Conservation (phyloP, 495 filamentous ascomycete species). For the Penicillium subrubescens region DNA sequence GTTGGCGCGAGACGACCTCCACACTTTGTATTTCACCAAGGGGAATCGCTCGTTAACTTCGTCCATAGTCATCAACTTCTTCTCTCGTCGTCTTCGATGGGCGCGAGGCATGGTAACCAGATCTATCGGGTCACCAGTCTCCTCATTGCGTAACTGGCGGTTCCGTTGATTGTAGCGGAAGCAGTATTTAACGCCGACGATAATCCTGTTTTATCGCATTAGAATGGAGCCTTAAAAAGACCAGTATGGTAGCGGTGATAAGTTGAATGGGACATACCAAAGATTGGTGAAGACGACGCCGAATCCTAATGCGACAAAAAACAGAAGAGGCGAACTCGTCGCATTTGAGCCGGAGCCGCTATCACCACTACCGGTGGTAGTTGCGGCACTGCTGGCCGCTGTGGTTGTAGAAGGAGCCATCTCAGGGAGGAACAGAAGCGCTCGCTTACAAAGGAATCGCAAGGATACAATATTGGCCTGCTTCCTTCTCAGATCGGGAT, state of each 20-base stretch:
- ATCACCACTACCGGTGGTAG: constrained; percentile 21
- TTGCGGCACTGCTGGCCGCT: constrained; percentile 23
- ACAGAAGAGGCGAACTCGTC: constrained; percentile 88
- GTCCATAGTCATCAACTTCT: constrained; percentile 98
- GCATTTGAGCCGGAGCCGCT: constrained; percentile 16
- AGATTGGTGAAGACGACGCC: constrained; percentile 98
- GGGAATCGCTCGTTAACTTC: constrained; percentile 98
- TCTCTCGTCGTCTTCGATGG: constrained; percentile 85
- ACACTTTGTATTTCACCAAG: constrained; percentile 91
- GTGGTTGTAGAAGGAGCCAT: constrained; percentile 30
- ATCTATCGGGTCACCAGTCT: constrained; percentile 85
- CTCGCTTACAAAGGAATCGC: neutral
- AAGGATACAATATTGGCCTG: constrained; percentile 8
- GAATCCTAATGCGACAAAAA: constrained; percentile 96
- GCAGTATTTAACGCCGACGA: constrained; percentile 98
- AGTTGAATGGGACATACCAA: constrained; percentile 62
- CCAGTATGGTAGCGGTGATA: neutral
- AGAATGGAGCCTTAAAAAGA: neutral
- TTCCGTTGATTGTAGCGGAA: constrained; percentile 97
- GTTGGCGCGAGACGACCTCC: constrained; percentile 80
- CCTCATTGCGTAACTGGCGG: constrained; percentile 73
- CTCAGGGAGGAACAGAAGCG: neutral
- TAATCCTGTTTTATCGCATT: constrained; percentile 71
- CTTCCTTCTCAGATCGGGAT: neutral
- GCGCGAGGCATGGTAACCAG: constrained; percentile 75